Conservation (phyloP, 768 basidiomycete genomes). For the Astraeus odoratus region DNA sequence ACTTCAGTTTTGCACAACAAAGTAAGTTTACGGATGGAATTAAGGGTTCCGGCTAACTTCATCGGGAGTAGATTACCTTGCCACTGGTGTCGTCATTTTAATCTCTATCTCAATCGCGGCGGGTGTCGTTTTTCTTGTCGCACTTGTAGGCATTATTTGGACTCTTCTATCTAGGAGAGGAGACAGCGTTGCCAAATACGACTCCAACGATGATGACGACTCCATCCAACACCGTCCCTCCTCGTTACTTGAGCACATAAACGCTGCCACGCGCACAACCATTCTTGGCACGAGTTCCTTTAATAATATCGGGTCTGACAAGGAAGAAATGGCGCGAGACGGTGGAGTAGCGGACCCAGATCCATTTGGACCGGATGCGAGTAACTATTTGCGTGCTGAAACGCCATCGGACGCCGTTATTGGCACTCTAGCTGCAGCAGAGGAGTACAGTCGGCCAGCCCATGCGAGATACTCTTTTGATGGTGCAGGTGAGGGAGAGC, state of each 20-base stretch:
- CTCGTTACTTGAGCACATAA: slow-evolving; percentile 84
- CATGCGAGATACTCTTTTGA: slow-evolving; percentile 83
- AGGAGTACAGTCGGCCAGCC: slow-evolving; percentile 63
- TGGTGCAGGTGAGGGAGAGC: slow-evolving; percentile 70
- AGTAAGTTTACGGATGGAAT: slow-evolving; percentile 39
- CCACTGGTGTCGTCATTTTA: slow-evolving; percentile 88
- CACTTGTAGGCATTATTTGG: slow-evolving; percentile 82
- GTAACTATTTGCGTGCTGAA: slow-evolving; percentile 72
- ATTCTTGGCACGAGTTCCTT: slow-evolving; percentile 56
- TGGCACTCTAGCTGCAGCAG: slow-evolving; percentile 52
- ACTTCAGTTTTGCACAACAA: slow-evolving; percentile 65
- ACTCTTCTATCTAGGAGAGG: slow-evolving; percentile 80
- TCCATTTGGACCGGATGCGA: slow-evolving; percentile 66
- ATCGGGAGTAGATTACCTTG: slow-evolving; percentile 63
- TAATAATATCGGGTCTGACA: slow-evolving; percentile 36
- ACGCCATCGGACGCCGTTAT: slow-evolving; percentile 71
- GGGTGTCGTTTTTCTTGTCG: slow-evolving; percentile 85
- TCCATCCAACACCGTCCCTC: slow-evolving; percentile 77
- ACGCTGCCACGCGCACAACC: slow-evolving; percentile 80
- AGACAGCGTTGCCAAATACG: slow-evolving; percentile 60
- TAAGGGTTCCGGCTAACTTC: slow-evolving; percentile 1
- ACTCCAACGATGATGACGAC: slow-evolving; percentile 62
- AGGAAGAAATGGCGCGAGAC: slow-evolving; percentile 43
- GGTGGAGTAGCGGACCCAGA: slow-evolving; percentile 32
- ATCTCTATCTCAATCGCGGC: slow-evolving; percentile 97